Base-by-base conservation (phyloP, 2,329 filamentous ascomycete genomes). In the Alternaria postmessia region DNA sequence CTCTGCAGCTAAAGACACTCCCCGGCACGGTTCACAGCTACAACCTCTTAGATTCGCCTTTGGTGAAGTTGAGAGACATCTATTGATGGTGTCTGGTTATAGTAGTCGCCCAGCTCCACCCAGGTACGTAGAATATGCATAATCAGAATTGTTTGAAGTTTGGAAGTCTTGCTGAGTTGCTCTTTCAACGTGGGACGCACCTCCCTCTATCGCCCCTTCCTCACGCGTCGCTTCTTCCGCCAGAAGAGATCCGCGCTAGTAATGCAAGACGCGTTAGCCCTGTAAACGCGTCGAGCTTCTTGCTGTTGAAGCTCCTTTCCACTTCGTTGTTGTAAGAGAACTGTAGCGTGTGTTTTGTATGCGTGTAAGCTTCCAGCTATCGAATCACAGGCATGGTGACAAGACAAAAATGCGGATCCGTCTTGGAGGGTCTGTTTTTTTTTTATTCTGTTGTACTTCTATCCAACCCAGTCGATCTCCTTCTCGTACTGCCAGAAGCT, bases 401-500 rank as follows among this genome's bases (percentile, higher is more conserved):
- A 5, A 51, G 24, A 18, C 4, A 3, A 14, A 4, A 3, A 2
- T 28, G 0, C 9, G 34, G 11, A 30, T 12, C 1, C 7, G n/a
- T 30, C 2, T 0, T 11, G 7, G 9, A 20, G 7, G 22, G 4
- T 18, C 3, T 9, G 6, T 20, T 51, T 26, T 2, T 28, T 39
- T 39, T 11, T 9, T 39, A 16, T 16, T 51, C 2, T 28, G 28
- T 8, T 49, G 7, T 18, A 22, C 43, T 72, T 77, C 80, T 79
- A 81, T 18, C 75, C 71, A 24, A 71, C 62, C 12, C 80, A 82
- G 20, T 76, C 71, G 22, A 72, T 63, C 7, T 74, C 69, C 68
- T 69, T 75, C 72, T 77, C 78, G 44, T 76, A 61, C 51, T 70
- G 66, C 80, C 80, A 84, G 54, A 81, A 83, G 28, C 67, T 59